Conservation (phyloP, 2,329 filamentous ascomycete genomes). For the Penicillium sp. region DNA sequence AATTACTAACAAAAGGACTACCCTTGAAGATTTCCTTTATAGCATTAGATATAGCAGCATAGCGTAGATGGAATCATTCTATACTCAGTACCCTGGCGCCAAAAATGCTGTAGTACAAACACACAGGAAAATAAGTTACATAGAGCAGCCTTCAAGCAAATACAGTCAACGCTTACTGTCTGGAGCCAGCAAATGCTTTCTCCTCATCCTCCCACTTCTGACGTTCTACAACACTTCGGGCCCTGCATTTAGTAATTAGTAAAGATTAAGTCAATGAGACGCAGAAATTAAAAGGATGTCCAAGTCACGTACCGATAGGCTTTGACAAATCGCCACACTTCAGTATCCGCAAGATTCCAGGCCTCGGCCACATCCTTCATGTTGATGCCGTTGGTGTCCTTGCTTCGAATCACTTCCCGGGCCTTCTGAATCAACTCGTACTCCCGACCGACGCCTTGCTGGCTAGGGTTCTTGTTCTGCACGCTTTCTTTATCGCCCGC, state of each 20-base stretch:
- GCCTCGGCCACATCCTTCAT: slow-evolving; percentile 49
- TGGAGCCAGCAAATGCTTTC: slow-evolving; percentile 52
- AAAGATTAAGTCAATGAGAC: slow-evolving; percentile 6
- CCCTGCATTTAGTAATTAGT: slow-evolving; percentile 35
- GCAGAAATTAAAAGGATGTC: not conserved
- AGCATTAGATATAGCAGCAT: not conserved
- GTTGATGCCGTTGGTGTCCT: slow-evolving; percentile 36
- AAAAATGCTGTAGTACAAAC: slow-evolving; percentile 15
- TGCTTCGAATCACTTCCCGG: slow-evolving; percentile 45
- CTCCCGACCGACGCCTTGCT: slow-evolving; percentile 42
- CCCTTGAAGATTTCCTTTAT: not conserved
- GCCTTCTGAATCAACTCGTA: slow-evolving; percentile 52
- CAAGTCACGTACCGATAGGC: slow-evolving; percentile 48
- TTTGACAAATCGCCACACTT: slow-evolving; percentile 62
- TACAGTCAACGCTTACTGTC: slow-evolving; percentile 13
- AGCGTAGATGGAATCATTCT: no score
- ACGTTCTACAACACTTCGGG: slow-evolving; percentile 55
- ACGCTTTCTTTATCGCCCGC: slow-evolving; percentile 36
- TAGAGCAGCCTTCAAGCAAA: slow-evolving; percentile 9
- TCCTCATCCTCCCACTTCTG: slow-evolving; percentile 61
- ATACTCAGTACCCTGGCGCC: slow-evolving; percentile 10
- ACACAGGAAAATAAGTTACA: slow-evolving; percentile 15
- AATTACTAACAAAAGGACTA: slow-evolving; percentile 6
- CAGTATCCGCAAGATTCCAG: slow-evolving; percentile 62
- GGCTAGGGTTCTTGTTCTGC: slow-evolving; percentile 37